Percentiles rank a stretch among this genome's conserved stretches.
phyloP scores from a whole-genome alignment of 768 basidiomycete genomes.

The Tulasnella sp. region DNA sequence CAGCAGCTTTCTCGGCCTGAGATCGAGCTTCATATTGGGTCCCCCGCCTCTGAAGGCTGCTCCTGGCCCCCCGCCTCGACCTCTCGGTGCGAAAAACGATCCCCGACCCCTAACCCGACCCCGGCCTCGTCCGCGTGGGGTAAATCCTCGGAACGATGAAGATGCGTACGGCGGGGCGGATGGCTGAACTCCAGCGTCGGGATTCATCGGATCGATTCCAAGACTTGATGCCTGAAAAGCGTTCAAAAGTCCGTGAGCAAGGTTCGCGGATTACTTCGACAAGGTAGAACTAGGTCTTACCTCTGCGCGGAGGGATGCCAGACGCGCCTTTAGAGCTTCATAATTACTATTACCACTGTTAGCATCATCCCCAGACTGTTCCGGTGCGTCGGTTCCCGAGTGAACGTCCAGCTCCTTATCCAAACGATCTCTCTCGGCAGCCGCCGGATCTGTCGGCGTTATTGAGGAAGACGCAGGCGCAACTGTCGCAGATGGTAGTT shows the following conservation, averaged over 20 bases:
- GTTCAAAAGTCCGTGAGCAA: not conserved
- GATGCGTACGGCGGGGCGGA: conserved; percentile 38
- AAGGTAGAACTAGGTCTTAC: conserved; percentile 42
- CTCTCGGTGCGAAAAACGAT: conserved; percentile 22
- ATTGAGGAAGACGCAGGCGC: conserved; percentile 37
- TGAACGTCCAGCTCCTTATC: conserved; percentile 77
- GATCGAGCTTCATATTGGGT: conserved; percentile 83
- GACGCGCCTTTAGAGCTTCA: conserved; percentile 67
- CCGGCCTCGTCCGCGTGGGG: conserved; percentile 55
- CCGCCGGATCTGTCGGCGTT: conserved; percentile 47
- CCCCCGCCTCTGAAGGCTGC: conserved; percentile 52
- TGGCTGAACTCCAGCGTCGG: conserved; percentile 39
- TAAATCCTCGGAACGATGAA: conserved; percentile 56
- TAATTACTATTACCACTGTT: conserved; percentile 40
- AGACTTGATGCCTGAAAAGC: conserved; percentile 37
- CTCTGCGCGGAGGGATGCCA: conserved; percentile 77
- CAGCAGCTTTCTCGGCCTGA: conserved; percentile 75
- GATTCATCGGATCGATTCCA: conserved; percentile 37
- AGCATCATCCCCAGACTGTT: conserved; percentile 43
- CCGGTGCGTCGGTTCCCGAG: conserved; percentile 28
- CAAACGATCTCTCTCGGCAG: conserved; percentile 60
- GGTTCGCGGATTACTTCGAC: conserved; percentile 9
- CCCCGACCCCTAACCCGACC: conserved; percentile 48
- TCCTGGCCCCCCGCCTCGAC: conserved; percentile 25
- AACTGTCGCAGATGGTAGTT: conserved; percentile 36